phyloP scores from a whole-genome alignment of 306 rosid species.

The Psophocarpus tetragonolobus region DNA sequence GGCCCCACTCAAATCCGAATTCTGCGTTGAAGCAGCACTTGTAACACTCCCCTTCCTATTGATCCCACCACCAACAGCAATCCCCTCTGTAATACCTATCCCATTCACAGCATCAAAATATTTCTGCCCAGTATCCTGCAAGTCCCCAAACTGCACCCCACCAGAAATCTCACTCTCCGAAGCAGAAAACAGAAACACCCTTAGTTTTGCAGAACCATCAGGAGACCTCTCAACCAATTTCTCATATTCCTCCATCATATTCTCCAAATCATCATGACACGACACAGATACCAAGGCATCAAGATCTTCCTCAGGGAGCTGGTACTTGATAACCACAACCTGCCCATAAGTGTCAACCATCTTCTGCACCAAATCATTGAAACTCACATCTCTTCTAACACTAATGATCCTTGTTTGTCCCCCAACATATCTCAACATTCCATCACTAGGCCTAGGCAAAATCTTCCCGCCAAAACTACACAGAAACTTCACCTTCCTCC shows the following conservation, averaged over 20 bases:
- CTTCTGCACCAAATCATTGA: conserved; percentile 66
- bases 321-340: conserved; percentile 78
- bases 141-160: conserved; percentile 48
- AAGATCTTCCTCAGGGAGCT: conserved; percentile 91
- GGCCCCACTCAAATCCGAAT: conserved; percentile 72
- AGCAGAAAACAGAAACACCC: conserved; percentile 74
- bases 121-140: conserved; percentile 63
- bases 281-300: conserved; percentile 87
- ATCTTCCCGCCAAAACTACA: conserved; percentile 93
- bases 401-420: conserved; percentile 90
- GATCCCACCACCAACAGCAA: conserved; percentile 44
- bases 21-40: conserved; percentile 77
- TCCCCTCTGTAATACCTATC: conserved; percentile 39
- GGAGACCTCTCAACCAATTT: conserved; percentile 69
- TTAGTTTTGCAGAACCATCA: conserved; percentile 77
- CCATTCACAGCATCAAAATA: conserved; percentile 90
- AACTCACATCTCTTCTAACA: conserved; percentile 67
- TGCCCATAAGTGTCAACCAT: conserved; percentile 75
- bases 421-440: conserved; percentile 88
- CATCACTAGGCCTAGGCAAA: conserved; percentile 86
- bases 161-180: conserved; percentile 61
- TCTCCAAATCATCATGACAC: conserved; percentile 83
- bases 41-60: conserved; percentile 62
- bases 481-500: conserved; percentile 72
- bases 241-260: conserved; percentile 91